Percentiles rank a stretch among this genome's conserved stretches.
These are phyloP conservation scores for Candida pini DNA, from an alignment of 805 yeast genomes.

Conservation along the genomic window DNA sequence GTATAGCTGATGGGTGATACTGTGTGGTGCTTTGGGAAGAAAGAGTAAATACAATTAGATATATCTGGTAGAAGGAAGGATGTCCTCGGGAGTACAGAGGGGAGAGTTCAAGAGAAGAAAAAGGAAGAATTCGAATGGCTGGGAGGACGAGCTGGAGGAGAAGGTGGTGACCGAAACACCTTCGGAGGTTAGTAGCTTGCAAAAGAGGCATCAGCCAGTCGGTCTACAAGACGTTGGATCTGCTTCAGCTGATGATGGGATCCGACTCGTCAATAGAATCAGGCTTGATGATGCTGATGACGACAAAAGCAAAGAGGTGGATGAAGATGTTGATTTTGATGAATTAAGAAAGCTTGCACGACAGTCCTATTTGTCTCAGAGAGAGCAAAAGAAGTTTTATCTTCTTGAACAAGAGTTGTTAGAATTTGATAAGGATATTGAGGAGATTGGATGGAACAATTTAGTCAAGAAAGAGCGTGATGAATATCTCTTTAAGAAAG, in stretches of 20 bases:
- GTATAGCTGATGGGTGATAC: no score
- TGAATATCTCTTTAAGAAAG: conserved; percentile 48
- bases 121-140: conserved; percentile 2
- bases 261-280: not conserved
- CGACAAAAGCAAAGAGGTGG: conserved; percentile 5
- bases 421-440: conserved; percentile 44
- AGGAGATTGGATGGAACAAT: conserved; percentile 48
- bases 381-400: conserved; percentile 42
- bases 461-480: conserved; percentile 42
- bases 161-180: not conserved
- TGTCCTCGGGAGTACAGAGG: conserved; percentile 4
- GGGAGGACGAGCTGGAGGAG: conserved; percentile 5
- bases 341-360: conserved; percentile 43
- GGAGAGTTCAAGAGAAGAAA: conserved; percentile 19
- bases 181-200: no score
- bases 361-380: conserved; percentile 39
- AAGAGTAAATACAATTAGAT: no score
- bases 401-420: conserved; percentile 42
- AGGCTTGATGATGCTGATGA: conserved; percentile 2
- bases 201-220: no score
- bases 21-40: no score
- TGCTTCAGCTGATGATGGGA: not conserved
- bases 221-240: no score
- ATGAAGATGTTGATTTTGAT: conserved; percentile 14
- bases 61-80: no score